Evolutionary conservation across 1,284 basidiomycete species (phyloP).

Genomic region (Trichosporon sp.): DNA sequence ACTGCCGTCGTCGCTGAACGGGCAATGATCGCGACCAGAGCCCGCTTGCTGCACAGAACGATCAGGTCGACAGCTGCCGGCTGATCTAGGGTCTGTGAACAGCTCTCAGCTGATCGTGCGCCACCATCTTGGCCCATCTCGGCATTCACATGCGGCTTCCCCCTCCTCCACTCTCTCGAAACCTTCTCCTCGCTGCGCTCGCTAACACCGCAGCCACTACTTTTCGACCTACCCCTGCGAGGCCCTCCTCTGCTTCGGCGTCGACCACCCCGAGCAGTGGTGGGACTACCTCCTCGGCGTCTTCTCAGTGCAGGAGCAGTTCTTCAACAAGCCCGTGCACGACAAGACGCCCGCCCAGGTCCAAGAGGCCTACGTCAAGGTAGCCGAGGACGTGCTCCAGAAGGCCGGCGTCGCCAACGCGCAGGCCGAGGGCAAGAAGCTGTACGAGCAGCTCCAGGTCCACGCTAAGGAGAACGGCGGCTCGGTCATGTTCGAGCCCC

Average conservation of each 20-base stretch:
- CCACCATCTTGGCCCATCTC: too few species aligned
- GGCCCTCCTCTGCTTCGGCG: slow-evolving; percentile 69
- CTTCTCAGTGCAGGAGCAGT: slow-evolving; percentile 68
- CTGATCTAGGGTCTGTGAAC: too few species aligned
- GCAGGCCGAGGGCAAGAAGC: slow-evolving; percentile 30
- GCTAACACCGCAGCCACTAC: slow-evolving; percentile 56
- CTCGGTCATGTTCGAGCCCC: slow-evolving; percentile 50
- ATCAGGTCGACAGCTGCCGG: too few species aligned
- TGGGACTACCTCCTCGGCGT: slow-evolving; percentile 69
- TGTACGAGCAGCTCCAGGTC: slow-evolving; percentile 33
- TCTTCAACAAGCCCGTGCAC: slow-evolving; percentile 62
- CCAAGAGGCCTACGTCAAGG: slow-evolving; percentile 39
- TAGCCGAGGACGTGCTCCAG: slow-evolving; percentile 43
- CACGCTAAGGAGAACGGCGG: slow-evolving; percentile 37
- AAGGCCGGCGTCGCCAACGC: slow-evolving; percentile 31
- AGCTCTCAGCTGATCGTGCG: too few species aligned
- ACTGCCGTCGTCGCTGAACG: too few species aligned
- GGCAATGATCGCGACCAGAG: too few species aligned
- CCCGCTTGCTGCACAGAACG: too few species aligned
- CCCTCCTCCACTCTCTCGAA: too few species aligned
- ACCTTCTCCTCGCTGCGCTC: too few species aligned
- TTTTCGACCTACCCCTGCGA: slow-evolving; percentile 71
- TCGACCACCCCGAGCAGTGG: slow-evolving; percentile 65
- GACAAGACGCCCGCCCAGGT: slow-evolving; percentile 52
- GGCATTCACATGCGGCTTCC: too few species aligned